These are phyloP conservation scores for Podospora australis DNA, from an alignment of 495 filamentous ascomycete genomes.

Conservation along the genomic window DNA sequence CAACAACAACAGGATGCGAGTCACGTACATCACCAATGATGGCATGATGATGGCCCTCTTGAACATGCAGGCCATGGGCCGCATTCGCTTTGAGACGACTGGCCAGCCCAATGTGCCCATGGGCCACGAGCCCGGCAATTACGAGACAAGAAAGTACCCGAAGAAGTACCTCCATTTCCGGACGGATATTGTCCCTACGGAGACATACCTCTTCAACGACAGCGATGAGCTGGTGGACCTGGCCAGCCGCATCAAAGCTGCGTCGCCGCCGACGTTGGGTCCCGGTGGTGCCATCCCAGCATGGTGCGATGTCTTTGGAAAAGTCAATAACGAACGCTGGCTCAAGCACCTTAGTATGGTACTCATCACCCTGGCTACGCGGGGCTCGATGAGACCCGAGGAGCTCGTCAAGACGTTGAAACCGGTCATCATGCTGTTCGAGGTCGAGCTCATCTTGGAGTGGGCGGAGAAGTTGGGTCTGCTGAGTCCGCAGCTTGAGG, in stretches of 20 bases:
- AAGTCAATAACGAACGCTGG: constrained; percentile 59
- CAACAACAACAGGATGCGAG: constrained; percentile 19
- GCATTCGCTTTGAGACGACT: constrained; percentile 48
- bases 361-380: constrained; percentile 50
- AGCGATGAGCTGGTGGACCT: constrained; percentile 42
- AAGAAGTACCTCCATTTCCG: constrained; percentile 56
- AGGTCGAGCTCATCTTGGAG: constrained; percentile 56
- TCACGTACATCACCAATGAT: constrained; percentile 48
- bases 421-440: constrained; percentile 60
- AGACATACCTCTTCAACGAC: constrained; percentile 54
- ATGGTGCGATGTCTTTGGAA: constrained; percentile 73
- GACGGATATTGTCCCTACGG: constrained; percentile 52
- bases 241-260: constrained; percentile 25
- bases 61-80: constrained; percentile 58
- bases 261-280: constrained; percentile 23
- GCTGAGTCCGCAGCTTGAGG: constrained; percentile 24
- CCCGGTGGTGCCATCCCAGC: constrained; percentile 52
- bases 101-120: constrained; percentile 61
- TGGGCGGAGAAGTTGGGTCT: constrained; percentile 55
- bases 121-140: constrained; percentile 65
- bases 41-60: constrained; percentile 63
- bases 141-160: constrained; percentile 65
- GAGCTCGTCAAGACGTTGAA: constrained; percentile 50
- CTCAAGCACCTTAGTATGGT: constrained; percentile 53
- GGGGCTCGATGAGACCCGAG: constrained; percentile 50